Evolutionary conservation across 2,329 filamentous ascomycete species (phyloP), one percentile per base, ranked within the genome.

Genomic region (Huntiella moniliformis): DNA sequence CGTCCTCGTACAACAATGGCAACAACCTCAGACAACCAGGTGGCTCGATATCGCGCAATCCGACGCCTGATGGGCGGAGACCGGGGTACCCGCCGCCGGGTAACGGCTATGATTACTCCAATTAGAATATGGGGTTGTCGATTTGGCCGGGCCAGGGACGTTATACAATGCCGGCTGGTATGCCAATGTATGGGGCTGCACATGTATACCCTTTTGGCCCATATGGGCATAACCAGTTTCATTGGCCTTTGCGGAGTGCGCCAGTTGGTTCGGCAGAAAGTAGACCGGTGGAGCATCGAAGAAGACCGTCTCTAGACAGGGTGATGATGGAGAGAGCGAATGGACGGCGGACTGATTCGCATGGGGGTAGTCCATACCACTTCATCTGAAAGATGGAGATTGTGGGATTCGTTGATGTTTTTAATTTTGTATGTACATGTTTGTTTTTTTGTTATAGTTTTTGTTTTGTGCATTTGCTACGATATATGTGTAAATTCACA

Each of bases 1-100:
- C 32, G 11, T 42, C 39, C n/a, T 49, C 47, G 17, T 40, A 40
- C 33, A 22, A 39, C 38, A 22, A 36, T 36, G 35, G 44, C 22
- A 36, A 42, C 18, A 37, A 41, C 40, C 38, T 46, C 22, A 49
- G 48, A 44, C 48, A 50, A 50, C 44, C 48, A 4, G 41, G 38
- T 13, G 69, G 77, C 15, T 69, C 74, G n/a, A 74, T 70, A 34
- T 68, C 68, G 34, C 67, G 69, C 53, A 74, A 74, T 57, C 67
- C 70, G 53, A 70, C 66, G 17, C 62, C 67, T 2, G 71, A 75
- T 47, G 70, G 75, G 38, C 48, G 48, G 15, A 51, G 64, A 44
- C 67, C 68, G 47, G 64, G 65, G 51, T 68, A 73, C 50, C 44
- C 48, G 18, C 38, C 43, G 16, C 15, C 44, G 31, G 48, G 48